Evolutionary conservation across 1,284 basidiomycete genomes (phyloP), one percentile per base, ranked within the genome.

Genomic region (Schizophyllum commune): DNA sequence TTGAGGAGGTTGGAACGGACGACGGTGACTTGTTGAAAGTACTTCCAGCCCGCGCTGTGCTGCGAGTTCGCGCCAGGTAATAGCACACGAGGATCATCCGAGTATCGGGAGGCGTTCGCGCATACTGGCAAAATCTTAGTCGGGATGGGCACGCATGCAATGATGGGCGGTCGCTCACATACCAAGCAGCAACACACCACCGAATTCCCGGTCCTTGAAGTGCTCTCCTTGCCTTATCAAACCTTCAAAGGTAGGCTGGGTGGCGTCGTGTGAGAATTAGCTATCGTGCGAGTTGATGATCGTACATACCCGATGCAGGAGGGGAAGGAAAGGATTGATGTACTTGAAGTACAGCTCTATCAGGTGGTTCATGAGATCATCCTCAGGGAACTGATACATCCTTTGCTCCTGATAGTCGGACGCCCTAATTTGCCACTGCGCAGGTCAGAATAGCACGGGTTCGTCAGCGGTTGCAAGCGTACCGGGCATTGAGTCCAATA

Each of bases 41-140:
- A 63, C 11, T 34, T 57, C 62, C 62, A 63, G 2, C 58, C 58
- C 8, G 53, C 53, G 53, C 20, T 21, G 11, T 22, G 59, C n/a
- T 77, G 22, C 79, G 76, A 61, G 82, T 67, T 8, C 79, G 64
- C 63, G 82, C 73, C 0, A 17, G 77, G 73, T 3, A 76, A 72
- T 64, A 83, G 70, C 2, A 88, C 82, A 13, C 86, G 73, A 0
- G 81, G 77, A 70, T 92, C 89, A 59, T 83, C 72, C 13, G 82
- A 77, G 65, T 77, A 84, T 32, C 83, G 76, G 2, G 85, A 78
- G 4, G 80, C 88, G 54, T 86, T 71, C 4, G 88, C 86, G 66
- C 86, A 88, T 0, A 89, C 77, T 47, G 39, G 2, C 2, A 47
- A 47, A 47, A 47, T 8, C 39, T 17, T 9, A 47, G 13, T 47